A percentile compares a stretch with the other conserved stretches of the same genome.
phyloP scores from a whole-genome alignment of 1,139 yeast species.

The Sugiyamaella xylanicola region DNA sequence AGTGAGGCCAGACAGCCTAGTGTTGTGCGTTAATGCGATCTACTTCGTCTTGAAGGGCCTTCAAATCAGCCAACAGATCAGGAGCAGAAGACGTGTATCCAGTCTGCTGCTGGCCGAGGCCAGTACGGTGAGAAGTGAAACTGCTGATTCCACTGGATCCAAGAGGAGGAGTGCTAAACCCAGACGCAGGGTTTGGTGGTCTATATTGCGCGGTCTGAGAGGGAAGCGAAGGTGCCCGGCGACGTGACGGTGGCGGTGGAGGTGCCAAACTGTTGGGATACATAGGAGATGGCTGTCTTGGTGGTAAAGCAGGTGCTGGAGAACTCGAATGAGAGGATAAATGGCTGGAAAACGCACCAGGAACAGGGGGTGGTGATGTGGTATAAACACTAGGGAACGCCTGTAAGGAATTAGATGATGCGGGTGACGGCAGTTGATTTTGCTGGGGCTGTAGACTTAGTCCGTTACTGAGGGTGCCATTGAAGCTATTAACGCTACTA shows the following conservation, averaged over 20 bases:
- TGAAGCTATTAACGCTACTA: conserved; percentile 14
- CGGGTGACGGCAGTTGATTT: neutral
- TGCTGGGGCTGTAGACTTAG: conserved; percentile 19
- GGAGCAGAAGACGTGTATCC: conserved; percentile 35
- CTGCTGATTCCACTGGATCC: conserved; percentile 10
- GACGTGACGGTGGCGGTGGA: conserved; percentile 20
- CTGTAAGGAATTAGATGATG: neutral
- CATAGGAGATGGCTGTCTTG: conserved; percentile 17
- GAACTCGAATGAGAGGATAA: conserved; percentile 3
- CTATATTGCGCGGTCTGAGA: conserved; percentile 15
- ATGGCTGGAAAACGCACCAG: conserved; percentile 5
- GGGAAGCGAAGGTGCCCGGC: conserved; percentile 27
- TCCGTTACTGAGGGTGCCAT: conserved; percentile 8
- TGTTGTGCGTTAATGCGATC: conserved; percentile 30
- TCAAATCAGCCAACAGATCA: conserved; percentile 36
- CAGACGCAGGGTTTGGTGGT: neutral
- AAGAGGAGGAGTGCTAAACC: neutral
- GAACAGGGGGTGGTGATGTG: conserved; percentile 17
- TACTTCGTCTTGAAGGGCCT: conserved; percentile 38
- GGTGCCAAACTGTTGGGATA: conserved; percentile 4
- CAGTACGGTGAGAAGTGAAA: conserved; percentile 19
- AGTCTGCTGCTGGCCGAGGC: conserved; percentile 22
- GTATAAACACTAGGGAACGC: conserved; percentile 5
- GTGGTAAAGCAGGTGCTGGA: conserved; percentile 26
- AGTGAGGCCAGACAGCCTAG: neutral